Percentiles rank a stretch among this genome's conserved stretches.
These are phyloP conservation scores for Sugiyamaella neomexicana DNA, from an alignment of 1,139 yeast species.

Conservation along the genomic window DNA sequence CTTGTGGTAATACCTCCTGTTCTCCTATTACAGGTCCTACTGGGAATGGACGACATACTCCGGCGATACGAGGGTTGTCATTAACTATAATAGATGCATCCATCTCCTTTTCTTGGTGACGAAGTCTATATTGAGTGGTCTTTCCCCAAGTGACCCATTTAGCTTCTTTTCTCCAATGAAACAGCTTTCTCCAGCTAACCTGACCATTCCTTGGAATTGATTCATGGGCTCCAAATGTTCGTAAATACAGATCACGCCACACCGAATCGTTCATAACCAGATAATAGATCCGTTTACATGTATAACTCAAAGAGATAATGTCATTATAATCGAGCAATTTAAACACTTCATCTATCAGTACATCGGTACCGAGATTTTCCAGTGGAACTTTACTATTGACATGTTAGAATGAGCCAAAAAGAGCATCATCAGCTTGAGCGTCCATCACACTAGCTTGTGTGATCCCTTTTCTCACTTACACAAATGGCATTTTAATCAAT, in stretches of 20 bases:
- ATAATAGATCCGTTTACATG: constrained; percentile 26
- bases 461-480: no score
- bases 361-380: constrained; percentile 32
- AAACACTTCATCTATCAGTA: constrained; percentile 35
- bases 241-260: constrained; percentile 36
- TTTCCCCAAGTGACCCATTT: constrained; percentile 66
- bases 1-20: constrained; percentile 1
- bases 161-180: constrained; percentile 45
- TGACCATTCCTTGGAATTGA: constrained; percentile 5
- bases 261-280: constrained; percentile 32
- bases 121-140: constrained; percentile 22
- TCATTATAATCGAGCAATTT: constrained; percentile 32
- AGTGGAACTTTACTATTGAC: constrained; percentile 1
- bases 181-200: constrained; percentile 54
- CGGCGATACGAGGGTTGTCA: constrained; percentile 10
- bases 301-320: constrained; percentile 27
- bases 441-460: no score
- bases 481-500: not conserved
- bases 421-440: no score
- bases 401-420: not conserved
- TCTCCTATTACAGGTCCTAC: not conserved
- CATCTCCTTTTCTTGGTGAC: constrained; percentile 19
- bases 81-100: constrained; percentile 7
- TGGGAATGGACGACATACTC: constrained; percentile 2
- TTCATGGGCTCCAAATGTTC: constrained; percentile 29